Evolutionary conservation across 2,329 filamentous ascomycete species (phyloP).

Genomic region (Epichloe uncinata): DNA sequence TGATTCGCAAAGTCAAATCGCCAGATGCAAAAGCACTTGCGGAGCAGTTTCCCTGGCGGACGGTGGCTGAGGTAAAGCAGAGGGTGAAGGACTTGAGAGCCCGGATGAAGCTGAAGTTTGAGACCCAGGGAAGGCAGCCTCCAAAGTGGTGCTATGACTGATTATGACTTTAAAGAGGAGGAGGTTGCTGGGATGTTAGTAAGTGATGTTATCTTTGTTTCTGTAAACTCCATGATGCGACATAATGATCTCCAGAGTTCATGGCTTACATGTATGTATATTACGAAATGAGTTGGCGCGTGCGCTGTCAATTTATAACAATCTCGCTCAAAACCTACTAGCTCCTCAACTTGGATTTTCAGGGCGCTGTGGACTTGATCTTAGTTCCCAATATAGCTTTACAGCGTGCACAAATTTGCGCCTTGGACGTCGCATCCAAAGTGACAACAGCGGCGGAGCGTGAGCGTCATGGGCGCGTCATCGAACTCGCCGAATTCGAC

Average conservation of each 20-base stretch:
- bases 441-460: no score
- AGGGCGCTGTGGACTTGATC: background rate
- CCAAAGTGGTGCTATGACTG: constrained; percentile 14
- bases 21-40: constrained; percentile 8
- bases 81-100: constrained; percentile 11
- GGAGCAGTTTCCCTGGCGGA: constrained; percentile 8
- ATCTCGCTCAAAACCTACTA: background rate
- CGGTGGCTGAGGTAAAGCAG: constrained; percentile 9
- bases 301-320: background rate
- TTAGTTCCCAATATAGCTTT: no score
- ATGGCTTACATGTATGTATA: no score
- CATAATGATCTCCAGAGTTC: no score
- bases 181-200: background rate
- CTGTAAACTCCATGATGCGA: background rate
- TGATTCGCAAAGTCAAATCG: constrained; percentile 10
- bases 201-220: background rate
- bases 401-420: no score
- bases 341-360: background rate
- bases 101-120: constrained; percentile 11
- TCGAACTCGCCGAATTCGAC: no score
- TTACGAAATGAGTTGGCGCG: background rate
- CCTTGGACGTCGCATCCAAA: no score
- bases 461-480: no score
- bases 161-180: background rate
- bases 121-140: constrained; percentile 7